These are phyloP conservation scores for Hibiscus trionum DNA, from an alignment of 345 rosid species.

Conservation along the genomic window DNA sequence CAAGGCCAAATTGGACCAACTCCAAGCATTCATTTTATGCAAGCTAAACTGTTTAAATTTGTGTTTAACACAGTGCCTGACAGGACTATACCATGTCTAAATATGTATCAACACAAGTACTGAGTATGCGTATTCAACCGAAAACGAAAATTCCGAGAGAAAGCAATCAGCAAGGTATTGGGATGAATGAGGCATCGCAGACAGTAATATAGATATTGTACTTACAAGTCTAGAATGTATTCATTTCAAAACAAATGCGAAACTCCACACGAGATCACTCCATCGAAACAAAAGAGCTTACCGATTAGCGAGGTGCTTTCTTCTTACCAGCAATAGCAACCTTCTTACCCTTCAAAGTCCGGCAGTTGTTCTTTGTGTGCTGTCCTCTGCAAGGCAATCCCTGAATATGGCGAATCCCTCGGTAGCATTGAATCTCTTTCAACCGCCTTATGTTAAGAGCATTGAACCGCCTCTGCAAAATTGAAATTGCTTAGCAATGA, in stretches of 20 bases:
- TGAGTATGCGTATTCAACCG: background rate
- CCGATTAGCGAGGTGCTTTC: slow-evolving; percentile 21
- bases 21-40: background rate
- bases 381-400: slow-evolving; percentile 68
- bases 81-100: background rate
- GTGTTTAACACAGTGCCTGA: background rate
- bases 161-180: background rate
- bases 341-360: slow-evolving; percentile 53
- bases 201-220: background rate
- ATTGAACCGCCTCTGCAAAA: slow-evolving; percentile 33
- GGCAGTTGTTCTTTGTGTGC: slow-evolving; percentile 51
- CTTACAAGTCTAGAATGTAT: background rate
- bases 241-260: background rate
- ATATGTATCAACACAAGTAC: background rate
- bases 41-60: background rate
- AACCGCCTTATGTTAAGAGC: slow-evolving; percentile 44
- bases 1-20: background rate
- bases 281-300: background rate
- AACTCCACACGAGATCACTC: background rate
- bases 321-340: slow-evolving; percentile 45
- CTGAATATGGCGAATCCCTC: slow-evolving; percentile 50
- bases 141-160: background rate
- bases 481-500: background rate
- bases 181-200: too few relatives aligned
- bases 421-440: slow-evolving; percentile 57